Evolutionary conservation across 495 filamentous ascomycete genomes (phyloP), one percentile per base, ranked within the genome.

Genomic region (Halenospora varia): DNA sequence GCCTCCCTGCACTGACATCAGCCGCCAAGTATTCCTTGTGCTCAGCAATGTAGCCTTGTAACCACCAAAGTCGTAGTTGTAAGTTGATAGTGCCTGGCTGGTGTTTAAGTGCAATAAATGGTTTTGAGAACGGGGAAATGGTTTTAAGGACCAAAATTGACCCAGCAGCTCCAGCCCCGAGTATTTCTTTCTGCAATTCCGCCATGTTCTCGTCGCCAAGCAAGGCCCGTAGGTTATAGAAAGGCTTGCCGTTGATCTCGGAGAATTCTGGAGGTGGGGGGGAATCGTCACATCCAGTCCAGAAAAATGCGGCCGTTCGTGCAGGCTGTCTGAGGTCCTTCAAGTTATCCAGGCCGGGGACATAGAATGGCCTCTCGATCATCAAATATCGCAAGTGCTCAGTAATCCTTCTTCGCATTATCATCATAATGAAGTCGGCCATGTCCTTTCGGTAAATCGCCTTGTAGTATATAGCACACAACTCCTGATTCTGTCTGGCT

Each of bases 51-150:
- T 81, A 89, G 0, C 79, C 83, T 60, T 89, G 81, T 15, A 92
- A 63, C 62, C 82, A 86, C 88, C 88, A 90, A 42, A 93, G 61
- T 42, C 73, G 65, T 60, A 82, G 48, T 68, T 90, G 76, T 42
- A 83, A 58, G 8, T 77, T 63, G 8, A 80, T 52, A 1, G 79
- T 84, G n/a, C 68, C 64, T n/a, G 59, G 56, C n/a, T 71, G 59
- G 22, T 67, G 65, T 45, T 82, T 61, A 48, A 77, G 60, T 23
- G 77, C 74, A 24, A 80, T 61, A 2, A 59, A 51, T 20, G 47
- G 47, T 9, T 25, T 23, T 8, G 8, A 19, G 18, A 49, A 49
- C 8, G 17, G 13, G 19, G 42, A 4, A n/a, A 46, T 49, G 75
- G 70, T 13, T 70, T 58, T n/a, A n/a, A 0, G 42, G n/a, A 77